A percentile compares a stretch with the other conserved stretches of the same genome.
Evolutionary conservation across 352 stramenopile genomes (phyloP).

Genomic region (Globisporangium ultimum): DNA sequence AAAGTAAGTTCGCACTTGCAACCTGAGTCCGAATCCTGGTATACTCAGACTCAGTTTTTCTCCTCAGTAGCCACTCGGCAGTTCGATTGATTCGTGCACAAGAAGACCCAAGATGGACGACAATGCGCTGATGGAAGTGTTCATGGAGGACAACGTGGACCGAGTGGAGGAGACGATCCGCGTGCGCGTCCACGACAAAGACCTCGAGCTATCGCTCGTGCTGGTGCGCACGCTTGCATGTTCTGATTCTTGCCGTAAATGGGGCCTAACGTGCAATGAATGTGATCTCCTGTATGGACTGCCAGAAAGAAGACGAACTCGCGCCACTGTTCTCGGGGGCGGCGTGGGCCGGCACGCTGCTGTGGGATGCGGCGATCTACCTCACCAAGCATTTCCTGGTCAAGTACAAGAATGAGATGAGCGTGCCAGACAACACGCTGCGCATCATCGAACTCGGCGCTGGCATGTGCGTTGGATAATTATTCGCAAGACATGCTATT

Average conservation of each 20-base stretch:
- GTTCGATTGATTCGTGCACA: no score
- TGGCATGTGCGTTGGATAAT: constrained; percentile 62
- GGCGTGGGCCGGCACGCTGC: constrained; percentile 90
- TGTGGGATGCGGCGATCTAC: constrained; percentile 85
- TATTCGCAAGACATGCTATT: no score
- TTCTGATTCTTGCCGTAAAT: constrained; percentile 10
- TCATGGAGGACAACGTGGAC: constrained; percentile 51
- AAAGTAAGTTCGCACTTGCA: no score
- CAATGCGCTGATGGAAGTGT: constrained; percentile 30
- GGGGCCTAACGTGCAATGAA: neutral
- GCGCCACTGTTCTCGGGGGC: constrained; percentile 92
- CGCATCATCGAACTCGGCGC: constrained; percentile 82
- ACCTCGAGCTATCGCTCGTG: constrained; percentile 58
- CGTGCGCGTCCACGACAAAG: constrained; percentile 48
- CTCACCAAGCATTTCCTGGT: constrained; percentile 52
- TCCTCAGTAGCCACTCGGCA: no score
- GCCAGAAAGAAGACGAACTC: constrained; percentile 81
- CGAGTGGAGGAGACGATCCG: constrained; percentile 52
- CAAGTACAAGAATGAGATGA: constrained; percentile 39
- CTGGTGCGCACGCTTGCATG: constrained; percentile 35
- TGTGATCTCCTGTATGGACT: neutral
- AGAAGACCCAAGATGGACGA: neutral
- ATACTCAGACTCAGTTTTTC: no score
- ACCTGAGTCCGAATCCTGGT: no score
- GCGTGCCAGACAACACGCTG: constrained; percentile 23